A percentile compares a stretch with the other conserved stretches of the same genome.
Conservation (phyloP, 805 yeast genomes). For the Nakazawaea siamensis region DNA sequence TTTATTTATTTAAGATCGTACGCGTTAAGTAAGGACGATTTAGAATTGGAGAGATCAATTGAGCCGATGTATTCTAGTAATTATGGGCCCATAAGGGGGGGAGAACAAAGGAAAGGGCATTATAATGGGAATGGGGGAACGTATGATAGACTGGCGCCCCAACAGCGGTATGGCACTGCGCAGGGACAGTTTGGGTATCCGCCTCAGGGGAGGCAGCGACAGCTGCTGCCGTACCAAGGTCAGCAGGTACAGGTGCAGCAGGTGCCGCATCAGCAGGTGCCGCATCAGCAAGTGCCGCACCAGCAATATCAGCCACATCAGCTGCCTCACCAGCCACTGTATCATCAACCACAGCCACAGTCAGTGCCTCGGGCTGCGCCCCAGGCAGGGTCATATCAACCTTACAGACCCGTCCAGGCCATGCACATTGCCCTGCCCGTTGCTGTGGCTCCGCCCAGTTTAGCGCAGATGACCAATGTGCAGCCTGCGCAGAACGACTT, state of each 20-base stretch:
- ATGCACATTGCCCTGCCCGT: neutral
- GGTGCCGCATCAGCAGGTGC: neutral
- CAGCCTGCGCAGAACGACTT: neutral
- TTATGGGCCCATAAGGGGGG: too few relatives aligned
- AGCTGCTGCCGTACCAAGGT: neutral
- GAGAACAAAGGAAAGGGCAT: too few relatives aligned
- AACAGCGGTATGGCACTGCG: too few relatives aligned
- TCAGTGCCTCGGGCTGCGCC: neutral
- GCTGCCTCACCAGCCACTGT: neutral
- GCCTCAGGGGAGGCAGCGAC: too few relatives aligned
- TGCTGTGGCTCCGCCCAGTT: neutral
- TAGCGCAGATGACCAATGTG: neutral
- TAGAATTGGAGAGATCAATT: too few relatives aligned
- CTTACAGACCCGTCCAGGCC: neutral
- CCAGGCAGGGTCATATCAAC: neutral
- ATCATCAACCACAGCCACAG: neutral
- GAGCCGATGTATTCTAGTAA: too few relatives aligned
- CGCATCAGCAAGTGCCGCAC: slow-evolving; percentile 1
- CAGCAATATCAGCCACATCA: neutral
- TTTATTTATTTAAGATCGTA: too few relatives aligned
- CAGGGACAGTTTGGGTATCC: neutral
- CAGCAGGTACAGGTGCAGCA: neutral
- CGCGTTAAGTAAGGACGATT: too few relatives aligned
- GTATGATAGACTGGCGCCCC: too few relatives aligned
- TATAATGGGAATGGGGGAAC: too few relatives aligned